These are phyloP conservation scores for Talaromyces trachyspermus DNA, from an alignment of 495 filamentous ascomycete genomes.

Conservation along the genomic window DNA sequence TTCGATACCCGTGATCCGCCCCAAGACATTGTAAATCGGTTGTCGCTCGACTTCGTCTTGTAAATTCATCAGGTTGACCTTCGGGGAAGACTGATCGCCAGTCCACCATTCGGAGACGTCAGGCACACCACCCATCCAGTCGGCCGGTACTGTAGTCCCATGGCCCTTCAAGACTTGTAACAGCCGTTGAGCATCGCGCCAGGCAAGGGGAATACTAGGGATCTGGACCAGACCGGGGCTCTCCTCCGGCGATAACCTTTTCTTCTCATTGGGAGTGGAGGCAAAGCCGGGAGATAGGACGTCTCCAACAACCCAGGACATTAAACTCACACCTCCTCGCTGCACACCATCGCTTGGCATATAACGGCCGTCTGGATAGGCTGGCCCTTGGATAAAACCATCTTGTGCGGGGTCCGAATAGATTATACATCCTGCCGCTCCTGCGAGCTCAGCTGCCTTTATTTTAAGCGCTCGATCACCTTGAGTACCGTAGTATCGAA, in stretches of 20 bases:
- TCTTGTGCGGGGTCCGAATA: conserved; percentile 85
- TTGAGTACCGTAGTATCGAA: conserved; percentile 73
- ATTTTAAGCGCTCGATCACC: conserved; percentile 70
- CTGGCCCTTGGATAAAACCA: conserved; percentile 60
- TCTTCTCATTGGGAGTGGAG: conserved; percentile 59
- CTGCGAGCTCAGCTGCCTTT: conserved; percentile 78
- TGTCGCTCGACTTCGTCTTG: conserved; percentile 79
- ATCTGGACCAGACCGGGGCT: conserved; percentile 71
- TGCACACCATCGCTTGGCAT: conserved; percentile 78
- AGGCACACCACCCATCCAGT: conserved; percentile 71
- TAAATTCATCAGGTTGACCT: conserved; percentile 76
- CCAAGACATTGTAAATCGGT: conserved; percentile 85
- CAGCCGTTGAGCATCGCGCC: conserved; percentile 77
- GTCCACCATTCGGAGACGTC: conserved; percentile 75
- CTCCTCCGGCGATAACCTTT: conserved; percentile 56
- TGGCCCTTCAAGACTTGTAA: conserved; percentile 69
- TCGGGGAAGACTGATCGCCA: conserved; percentile 66
- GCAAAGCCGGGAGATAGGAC: conserved; percentile 82
- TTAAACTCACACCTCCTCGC: conserved; percentile 73
- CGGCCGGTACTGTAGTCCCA: conserved; percentile 60
- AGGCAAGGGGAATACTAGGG: conserved; percentile 80
- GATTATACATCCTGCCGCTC: conserved; percentile 80
- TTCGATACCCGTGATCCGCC: conserved; percentile 73
- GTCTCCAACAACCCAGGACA: conserved; percentile 77
- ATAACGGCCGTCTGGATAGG: conserved; percentile 65